Percentiles rank a stretch among this genome's conserved stretches.
Evolutionary conservation across 75 land plant genomes (phyloP).

Genomic region (Pinus albicaulis): DNA sequence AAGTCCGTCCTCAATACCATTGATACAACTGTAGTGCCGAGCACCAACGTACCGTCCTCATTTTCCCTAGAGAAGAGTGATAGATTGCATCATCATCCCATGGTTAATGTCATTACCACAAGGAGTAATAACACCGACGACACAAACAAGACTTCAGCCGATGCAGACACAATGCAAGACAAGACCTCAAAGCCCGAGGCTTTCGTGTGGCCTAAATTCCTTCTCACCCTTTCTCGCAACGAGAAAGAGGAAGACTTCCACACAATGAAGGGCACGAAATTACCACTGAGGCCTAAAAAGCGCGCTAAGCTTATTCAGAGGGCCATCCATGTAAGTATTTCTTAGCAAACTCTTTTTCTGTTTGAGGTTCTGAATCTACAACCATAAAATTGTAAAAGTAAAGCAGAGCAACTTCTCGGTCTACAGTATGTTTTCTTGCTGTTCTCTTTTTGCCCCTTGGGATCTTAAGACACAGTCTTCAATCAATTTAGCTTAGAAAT

Average conservation of each 20-base stretch:
- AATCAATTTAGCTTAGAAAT: too few species aligned
- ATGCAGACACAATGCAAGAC: slow-evolving; percentile 5
- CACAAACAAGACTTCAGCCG: not conserved
- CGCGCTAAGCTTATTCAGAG: slow-evolving; percentile 75
- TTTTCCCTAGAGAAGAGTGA: not conserved
- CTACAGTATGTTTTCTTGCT: too few species aligned
- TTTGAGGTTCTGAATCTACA: too few species aligned
- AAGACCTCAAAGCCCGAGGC: not conserved
- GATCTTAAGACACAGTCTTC: too few species aligned
- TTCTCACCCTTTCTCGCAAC: slow-evolving; percentile 62
- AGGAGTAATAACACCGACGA: slow-evolving; percentile 5
- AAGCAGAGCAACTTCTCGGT: too few species aligned
- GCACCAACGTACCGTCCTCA: not conserved
- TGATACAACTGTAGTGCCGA: not conserved
- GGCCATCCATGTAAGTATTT: slow-evolving; percentile 61
- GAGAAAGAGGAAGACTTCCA: slow-evolving; percentile 96
- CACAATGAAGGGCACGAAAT: slow-evolving; percentile 85
- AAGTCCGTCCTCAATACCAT: not conserved
- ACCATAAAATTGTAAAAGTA: too few species aligned
- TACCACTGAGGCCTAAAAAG: slow-evolving; percentile 86
- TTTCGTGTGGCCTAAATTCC: slow-evolving; percentile 61
- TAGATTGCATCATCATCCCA: slow-evolving; percentile 1
- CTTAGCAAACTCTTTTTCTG: too few species aligned
- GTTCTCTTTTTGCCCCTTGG: too few species aligned
- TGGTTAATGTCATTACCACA: not conserved